Conservation (phyloP, 805 yeast species). For the Candida nonsorbophila region DNA sequence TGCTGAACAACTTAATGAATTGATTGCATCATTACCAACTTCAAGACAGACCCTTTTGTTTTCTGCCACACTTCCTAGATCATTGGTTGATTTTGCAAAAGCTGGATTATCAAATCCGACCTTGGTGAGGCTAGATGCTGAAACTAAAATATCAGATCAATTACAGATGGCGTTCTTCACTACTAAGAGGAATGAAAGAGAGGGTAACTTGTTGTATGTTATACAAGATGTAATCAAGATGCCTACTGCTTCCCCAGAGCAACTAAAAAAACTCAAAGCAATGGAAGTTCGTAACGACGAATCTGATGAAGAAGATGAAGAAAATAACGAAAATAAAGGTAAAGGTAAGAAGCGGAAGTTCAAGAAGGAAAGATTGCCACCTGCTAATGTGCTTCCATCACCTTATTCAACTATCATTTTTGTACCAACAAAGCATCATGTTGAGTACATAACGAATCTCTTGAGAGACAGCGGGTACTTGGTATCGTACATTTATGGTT, state of each 20-base stretch:
- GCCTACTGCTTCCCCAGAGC: constrained; percentile 74
- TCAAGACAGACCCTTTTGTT: constrained; percentile 83
- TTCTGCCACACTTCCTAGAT: constrained; percentile 90
- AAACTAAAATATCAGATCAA: constrained; percentile 82
- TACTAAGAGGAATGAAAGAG: constrained; percentile 80
- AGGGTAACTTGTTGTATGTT: constrained; percentile 73
- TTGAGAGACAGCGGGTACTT: constrained; percentile 78
- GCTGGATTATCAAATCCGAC: constrained; percentile 94
- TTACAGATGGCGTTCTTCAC: constrained; percentile 86
- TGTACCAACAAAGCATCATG: constrained; percentile 97
- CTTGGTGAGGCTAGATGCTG: constrained; percentile 88
- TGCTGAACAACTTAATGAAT: constrained; percentile 86
- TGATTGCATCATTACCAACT: constrained; percentile 76
- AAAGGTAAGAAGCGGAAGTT: constrained; percentile 33
- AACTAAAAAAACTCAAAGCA: constrained; percentile 47
- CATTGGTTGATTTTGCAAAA: constrained; percentile 93
- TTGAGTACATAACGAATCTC: constrained; percentile 75
- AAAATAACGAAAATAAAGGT: constrained; percentile 30
- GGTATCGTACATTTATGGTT: constrained; percentile 86
- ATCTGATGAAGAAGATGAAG: constrained; percentile 49
- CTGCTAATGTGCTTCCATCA: constrained; percentile 81
- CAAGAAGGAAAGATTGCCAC: constrained; percentile 58
- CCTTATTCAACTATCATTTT: constrained; percentile 84
- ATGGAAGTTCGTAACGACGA: constrained; percentile 46
- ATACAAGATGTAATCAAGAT: constrained; percentile 80